These are phyloP conservation scores for Escovopsis sp. DNA, from an alignment of 2,329 filamentous ascomycete genomes.

Conservation along the genomic window DNA sequence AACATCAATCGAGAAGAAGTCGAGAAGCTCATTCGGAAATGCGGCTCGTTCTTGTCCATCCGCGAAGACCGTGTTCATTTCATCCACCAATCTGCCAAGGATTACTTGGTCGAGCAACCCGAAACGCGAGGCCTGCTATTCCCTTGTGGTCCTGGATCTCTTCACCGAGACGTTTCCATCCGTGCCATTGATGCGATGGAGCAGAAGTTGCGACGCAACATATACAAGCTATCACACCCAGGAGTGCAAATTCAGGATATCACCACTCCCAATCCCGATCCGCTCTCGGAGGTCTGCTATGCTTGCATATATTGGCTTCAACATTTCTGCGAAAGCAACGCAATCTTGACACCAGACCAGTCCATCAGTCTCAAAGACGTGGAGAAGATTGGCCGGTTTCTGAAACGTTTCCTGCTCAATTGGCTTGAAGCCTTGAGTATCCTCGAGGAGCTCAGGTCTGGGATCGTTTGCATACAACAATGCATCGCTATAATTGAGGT, in stretches of 20 bases:
- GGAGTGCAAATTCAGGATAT: constrained; percentile 6
- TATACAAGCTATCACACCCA: constrained; percentile 17
- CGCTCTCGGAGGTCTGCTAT: constrained; percentile 8
- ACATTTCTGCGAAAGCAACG: constrained; percentile 6
- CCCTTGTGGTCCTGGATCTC: constrained; percentile 9
- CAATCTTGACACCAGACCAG: background rate
- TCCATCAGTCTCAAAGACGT: background rate
- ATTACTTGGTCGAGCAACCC: constrained; percentile 23
- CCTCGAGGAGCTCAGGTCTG: too few species aligned
- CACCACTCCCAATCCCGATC: constrained; percentile 6
- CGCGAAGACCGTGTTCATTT: constrained; percentile 17
- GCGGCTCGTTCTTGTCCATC: constrained; percentile 25
- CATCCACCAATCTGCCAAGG: constrained; percentile 29
- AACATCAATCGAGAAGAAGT: constrained; percentile 7
- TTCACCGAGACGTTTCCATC: constrained; percentile 19
- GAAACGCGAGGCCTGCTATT: constrained; percentile 14
- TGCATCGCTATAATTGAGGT: too few species aligned
- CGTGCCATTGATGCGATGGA: constrained; percentile 19
- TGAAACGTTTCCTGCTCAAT: background rate
- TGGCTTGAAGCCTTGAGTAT: constrained; percentile 2
- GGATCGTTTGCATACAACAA: too few species aligned
- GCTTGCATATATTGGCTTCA: constrained; percentile 10
- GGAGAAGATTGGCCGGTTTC: background rate
- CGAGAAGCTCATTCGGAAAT: constrained; percentile 17
- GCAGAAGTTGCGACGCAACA: constrained; percentile 18